Evolutionary conservation across 257 asterid genomes (phyloP).

Genomic region (Salvia rosmarinus): DNA sequence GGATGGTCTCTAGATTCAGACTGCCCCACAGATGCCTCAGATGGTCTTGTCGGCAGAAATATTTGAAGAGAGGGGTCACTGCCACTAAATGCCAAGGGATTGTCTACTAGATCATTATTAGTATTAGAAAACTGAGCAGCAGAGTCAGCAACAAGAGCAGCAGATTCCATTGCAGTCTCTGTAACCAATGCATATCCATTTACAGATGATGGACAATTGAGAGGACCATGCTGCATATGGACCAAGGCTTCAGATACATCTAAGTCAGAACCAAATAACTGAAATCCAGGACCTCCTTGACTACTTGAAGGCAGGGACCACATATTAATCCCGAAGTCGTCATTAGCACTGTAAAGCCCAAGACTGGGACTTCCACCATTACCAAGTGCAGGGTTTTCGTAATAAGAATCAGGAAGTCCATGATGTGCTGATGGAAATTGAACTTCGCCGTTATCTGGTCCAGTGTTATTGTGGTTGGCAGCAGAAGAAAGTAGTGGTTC

Average conservation of each 20-base stretch:
- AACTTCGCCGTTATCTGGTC: slow-evolving; percentile 48
- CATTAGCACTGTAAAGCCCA: slow-evolving; percentile 56
- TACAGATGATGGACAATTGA: slow-evolving; percentile 60
- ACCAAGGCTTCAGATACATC: slow-evolving; percentile 73
- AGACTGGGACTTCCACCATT: slow-evolving; percentile 58
- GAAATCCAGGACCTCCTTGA: slow-evolving; percentile 83
- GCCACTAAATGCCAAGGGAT: slow-evolving; percentile 71
- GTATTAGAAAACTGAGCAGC: slow-evolving; percentile 46
- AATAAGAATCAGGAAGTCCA: slow-evolving; percentile 70
- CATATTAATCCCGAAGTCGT: slow-evolving; percentile 70
- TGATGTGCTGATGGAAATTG: slow-evolving; percentile 52
- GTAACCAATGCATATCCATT: slow-evolving; percentile 57
- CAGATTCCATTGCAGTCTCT: slow-evolving; percentile 64
- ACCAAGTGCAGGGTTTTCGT: slow-evolving; percentile 58
- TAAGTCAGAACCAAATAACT: slow-evolving; percentile 86
- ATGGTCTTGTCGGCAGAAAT: slow-evolving; percentile 92
- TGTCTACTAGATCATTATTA: slow-evolving; percentile 70
- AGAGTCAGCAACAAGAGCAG: slow-evolving; percentile 57
- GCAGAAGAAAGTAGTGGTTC: slow-evolving; percentile 53
- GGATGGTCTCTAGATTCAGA: slow-evolving; percentile 58
- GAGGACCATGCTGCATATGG: slow-evolving; percentile 67
- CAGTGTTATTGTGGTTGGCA: slow-evolving; percentile 39
- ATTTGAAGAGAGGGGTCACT: slow-evolving; percentile 92
- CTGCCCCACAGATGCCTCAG: slow-evolving; percentile 55
- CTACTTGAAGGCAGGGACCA: slow-evolving; percentile 82